Base-by-base conservation (phyloP, 2,329 filamentous ascomycete species). In the Esteya vermicola region DNA sequence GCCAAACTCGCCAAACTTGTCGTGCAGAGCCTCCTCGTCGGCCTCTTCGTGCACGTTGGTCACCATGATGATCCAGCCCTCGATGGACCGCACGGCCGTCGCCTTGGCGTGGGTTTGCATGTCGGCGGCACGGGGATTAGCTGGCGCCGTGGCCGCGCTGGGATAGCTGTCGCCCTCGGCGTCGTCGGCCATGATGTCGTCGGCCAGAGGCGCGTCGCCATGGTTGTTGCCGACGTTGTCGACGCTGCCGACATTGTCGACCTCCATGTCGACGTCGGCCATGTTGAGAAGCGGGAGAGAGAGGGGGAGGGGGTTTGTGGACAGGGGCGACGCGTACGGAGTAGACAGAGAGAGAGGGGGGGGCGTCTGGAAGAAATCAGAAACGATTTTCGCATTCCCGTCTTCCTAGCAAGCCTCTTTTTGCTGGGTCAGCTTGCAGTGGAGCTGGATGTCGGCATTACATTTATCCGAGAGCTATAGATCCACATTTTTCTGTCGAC, bases 21-120 rank as follows among this genome's bases (percentile, higher is more conserved):
- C 85, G 52, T 81, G 81, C 42, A 91, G 58, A 34, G 83, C 78
- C 63, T 91, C 84, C 61, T 91, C 84, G 50, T 80, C 81, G 37
- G 84, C 82, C 59, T 91, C 84, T 56, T 91, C 84, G 63, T 91
- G 84, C 26, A 91, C 80, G 54, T 91, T 91, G 39, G 83, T 88
- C 48, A 84, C 83, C 47, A 85, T 77, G 53, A 91, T 68, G 59
- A 91, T 91, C 85, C 85, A 91, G 50, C 85, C 84, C 61, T 91
- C 84, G 54, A 91, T 88, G 41, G 81, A 86, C 52, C 84, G 82
- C 44, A 91, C 84, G 20, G 84, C 84, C 1, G 78, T 85, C 41
- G 83, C 83, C 55, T 81, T 80, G 28, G 71, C 67, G 51, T 75
- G 72, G 7, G 83, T 88, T 52, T 76, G 75, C 68, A 85, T 81